Percentiles rank a stretch among this genome's conserved stretches.
phyloP scores from a whole-genome alignment of 192 early-diverging fungal genomes.

The Chytriomyces sp. region DNA sequence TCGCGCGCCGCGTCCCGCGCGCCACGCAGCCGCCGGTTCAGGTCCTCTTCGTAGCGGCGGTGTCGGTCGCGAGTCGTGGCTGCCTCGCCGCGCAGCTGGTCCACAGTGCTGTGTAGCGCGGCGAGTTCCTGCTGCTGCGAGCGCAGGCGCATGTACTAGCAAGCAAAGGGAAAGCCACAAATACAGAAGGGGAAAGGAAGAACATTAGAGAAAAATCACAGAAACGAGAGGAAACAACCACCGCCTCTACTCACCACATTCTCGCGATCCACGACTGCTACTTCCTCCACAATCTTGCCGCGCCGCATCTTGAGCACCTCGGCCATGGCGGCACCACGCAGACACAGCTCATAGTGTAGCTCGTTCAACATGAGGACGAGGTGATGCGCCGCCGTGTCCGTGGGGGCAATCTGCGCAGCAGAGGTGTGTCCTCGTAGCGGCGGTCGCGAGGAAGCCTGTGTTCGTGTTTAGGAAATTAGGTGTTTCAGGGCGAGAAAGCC shows the following conservation, averaged over 20 bases:
- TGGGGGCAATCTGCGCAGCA: background rate
- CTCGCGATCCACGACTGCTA: slow-evolving; percentile 16
- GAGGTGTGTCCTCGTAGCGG: background rate
- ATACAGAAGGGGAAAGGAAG: background rate
- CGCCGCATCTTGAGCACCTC: slow-evolving; percentile 3
- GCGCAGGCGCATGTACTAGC: slow-evolving; percentile 19
- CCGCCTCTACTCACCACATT: slow-evolving; percentile 6
- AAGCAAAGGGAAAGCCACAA: background rate
- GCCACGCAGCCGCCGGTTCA: background rate
- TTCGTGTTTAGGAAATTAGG: background rate
- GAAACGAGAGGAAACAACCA: background rate
- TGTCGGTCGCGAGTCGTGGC: slow-evolving; percentile 24
- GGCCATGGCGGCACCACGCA: background rate
- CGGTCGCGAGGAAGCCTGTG: background rate
- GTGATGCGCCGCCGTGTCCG: background rate
- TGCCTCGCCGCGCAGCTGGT: slow-evolving; percentile 10
- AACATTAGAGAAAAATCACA: background rate
- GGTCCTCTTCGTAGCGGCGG: slow-evolving; percentile 29
- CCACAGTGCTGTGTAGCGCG: background rate
- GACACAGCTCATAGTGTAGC: slow-evolving; percentile 14
- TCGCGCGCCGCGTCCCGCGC: slow-evolving; percentile 24
- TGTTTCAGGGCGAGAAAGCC: too few relatives aligned
- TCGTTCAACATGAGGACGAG: background rate
- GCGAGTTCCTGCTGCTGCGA: slow-evolving; percentile 30
- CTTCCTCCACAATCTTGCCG: background rate